These are phyloP conservation scores for Sarocladium brachiariae DNA, from an alignment of 2,329 filamentous ascomycete species.

Conservation along the genomic window DNA sequence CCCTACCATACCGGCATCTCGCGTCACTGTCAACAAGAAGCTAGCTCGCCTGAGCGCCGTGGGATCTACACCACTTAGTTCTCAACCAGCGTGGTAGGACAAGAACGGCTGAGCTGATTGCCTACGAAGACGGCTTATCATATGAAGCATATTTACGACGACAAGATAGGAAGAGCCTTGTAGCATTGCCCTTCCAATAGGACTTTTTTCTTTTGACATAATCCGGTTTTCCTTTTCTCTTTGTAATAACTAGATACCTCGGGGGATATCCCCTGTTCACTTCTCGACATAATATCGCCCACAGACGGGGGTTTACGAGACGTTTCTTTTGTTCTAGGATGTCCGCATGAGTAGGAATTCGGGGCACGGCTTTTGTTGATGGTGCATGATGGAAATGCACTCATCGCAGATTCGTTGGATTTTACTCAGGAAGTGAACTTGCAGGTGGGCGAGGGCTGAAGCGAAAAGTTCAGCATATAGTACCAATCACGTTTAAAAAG, in stretches of 20 bases:
- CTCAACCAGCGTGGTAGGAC: conserved; percentile 32
- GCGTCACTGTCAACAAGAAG: conserved; percentile 28
- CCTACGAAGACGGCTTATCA: conserved; percentile 1
- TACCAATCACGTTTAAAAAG: no score
- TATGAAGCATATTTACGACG: conserved; percentile 10
- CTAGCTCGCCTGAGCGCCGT: conserved; percentile 36
- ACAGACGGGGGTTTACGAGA: not conserved
- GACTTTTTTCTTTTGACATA: not conserved
- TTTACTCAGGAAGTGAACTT: no score
- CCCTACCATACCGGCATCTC: conserved; percentile 17
- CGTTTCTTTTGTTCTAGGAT: not conserved
- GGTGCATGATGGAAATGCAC: no score
- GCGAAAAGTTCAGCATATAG: no score
- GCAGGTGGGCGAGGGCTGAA: no score
- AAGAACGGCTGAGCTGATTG: conserved; percentile 27
- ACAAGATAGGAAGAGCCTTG: not conserved
- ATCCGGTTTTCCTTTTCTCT: no score
- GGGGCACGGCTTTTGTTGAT: not conserved
- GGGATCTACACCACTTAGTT: conserved; percentile 20
- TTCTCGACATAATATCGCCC: not conserved
- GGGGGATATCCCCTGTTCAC: not conserved
- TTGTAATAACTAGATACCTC: conserved; percentile 5
- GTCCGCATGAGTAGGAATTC: not conserved
- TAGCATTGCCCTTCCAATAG: not conserved
- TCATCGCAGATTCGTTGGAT: no score